Base-by-base conservation (phyloP, 306 rosid genomes). In the Crataegus laevigata region DNA sequence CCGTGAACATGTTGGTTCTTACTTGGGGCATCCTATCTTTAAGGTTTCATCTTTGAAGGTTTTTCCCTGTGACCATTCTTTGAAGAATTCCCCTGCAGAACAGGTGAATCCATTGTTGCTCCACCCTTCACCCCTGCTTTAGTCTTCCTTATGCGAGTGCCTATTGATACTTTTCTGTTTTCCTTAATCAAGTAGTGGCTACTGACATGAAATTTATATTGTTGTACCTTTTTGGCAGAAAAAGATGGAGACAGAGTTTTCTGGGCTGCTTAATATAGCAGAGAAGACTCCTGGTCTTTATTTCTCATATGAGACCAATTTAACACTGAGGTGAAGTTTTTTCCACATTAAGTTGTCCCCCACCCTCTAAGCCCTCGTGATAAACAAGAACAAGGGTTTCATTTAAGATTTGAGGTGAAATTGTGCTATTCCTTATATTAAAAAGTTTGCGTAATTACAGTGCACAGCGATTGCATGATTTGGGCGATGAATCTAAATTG, bases 221-320 rank as follows among this genome's bases (percentile, higher is more conserved):
- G 62, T 67, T 78, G 34, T 64, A 77, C 69, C 60, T 69, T 78
- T 81, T 75, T 82, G 42, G 75, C 97, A 94, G 96, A 92, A 89
- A 79, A 94, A 89, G 87, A 82, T 88, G 81, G 99, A 94, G 86
- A 76, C 81, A 5, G 97, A 92, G 80, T 92, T 94, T 84, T 84
- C 89, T 21, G 82, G 75, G 60, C 89, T 94, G 76, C 88, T 92
- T 64, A 92, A 79, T 69, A 82, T 90, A 81, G 96, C 89, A 50
- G 97, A 94, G 89, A 94, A 73, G 83, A 94, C 93, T 66, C 25
- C 82, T 80, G 99, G 99, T 75, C 93, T 94, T 58, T 94, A 81
- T 83, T 94, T 89, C 88, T 94, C 99, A 26, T 92, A 94, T 51
- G 88, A 92, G 50, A 80, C 91, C 77, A 94, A 92, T 79, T 89